Base-by-base conservation (phyloP, 495 filamentous ascomycete genomes). In the Penicillium subrubescens region DNA sequence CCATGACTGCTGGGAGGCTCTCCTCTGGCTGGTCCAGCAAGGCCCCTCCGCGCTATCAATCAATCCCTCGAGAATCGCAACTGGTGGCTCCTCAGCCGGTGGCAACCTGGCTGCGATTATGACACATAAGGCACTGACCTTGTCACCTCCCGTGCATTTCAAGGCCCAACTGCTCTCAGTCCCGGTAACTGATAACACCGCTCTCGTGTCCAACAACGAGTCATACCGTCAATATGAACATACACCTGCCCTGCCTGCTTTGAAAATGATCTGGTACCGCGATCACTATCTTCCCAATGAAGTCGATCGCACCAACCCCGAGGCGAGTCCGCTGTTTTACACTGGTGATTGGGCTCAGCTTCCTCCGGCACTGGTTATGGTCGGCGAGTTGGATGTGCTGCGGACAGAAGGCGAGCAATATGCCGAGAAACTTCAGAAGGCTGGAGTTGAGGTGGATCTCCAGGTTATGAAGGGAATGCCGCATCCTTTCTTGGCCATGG, bases 401-500 rank as follows among this genome's bases (percentile, higher is more conserved):
- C 74, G 84, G 12, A 72, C 70, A 1, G 85, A 87, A 53, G 85
- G 84, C 3, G 79, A 82, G 67, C 77, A 79, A 39, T 77, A 86
- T 60, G 80, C 77, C 1, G 74, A 76, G 57, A 80, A 80, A 57
- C 72, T 89, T 37, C 69, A 72, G 39, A 75, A 77, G 33, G 84
- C 84, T 8, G 81, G 86, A 14, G 83, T 86, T 7, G 74, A 80
- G 68, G 86, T 85, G 3, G 77, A 86, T 67, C 67, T 85, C 50
- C 79, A 86, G 67, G 73, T 86, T 33, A 86, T 86, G 83, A 79
- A 84, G 70, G 84, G 83, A 0, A 85, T 85, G 82, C 85, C 84
- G 14, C 85, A 88, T 76, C 85, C 85, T n/a, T 87, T 87, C 68
- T 72, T 88, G 61, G 84, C 84, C 10, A 87, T 87, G 85, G 85